Percentiles rank a stretch among this genome's conserved stretches.
Evolutionary conservation across 345 rosid genomes (phyloP).

Genomic region (Angophora floribunda): DNA sequence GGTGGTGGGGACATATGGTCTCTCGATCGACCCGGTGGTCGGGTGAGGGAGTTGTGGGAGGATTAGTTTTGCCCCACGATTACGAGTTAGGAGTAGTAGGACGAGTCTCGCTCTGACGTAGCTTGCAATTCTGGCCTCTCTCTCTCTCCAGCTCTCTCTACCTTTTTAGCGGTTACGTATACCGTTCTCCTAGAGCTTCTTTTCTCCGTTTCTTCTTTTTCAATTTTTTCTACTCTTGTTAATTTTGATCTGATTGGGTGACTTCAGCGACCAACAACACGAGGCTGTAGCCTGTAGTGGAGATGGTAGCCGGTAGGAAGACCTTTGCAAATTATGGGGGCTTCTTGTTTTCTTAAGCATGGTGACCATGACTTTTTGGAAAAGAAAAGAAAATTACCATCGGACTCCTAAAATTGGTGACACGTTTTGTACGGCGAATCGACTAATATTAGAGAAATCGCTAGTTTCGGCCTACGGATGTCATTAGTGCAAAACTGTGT

Average conservation of each 20-base stretch:
- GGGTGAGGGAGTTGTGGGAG: neutral
- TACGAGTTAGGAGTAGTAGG: neutral
- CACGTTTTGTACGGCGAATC: neutral
- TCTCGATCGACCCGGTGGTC: neutral
- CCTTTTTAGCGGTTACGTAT: neutral
- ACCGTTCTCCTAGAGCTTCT: neutral
- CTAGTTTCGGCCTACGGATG: neutral
- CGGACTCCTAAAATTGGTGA: neutral
- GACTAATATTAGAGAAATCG: neutral
- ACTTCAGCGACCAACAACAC: neutral
- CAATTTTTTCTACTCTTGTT: neutral
- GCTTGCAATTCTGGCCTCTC: conserved; percentile 27
- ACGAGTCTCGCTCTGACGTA: conserved; percentile 2
- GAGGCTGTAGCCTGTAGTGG: neutral
- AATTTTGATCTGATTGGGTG: neutral
- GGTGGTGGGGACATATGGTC: neutral
- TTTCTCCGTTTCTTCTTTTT: neutral
- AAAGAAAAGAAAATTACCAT: neutral
- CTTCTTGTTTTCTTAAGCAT: neutral
- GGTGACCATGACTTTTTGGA: neutral
- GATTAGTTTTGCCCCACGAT: neutral
- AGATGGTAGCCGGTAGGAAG: neutral
- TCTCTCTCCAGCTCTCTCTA: neutral
- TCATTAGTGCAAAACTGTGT: neutral
- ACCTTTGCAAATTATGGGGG: neutral